Base-by-base conservation (phyloP, 106 monocot genomes). In the Dioscorea alata region DNA sequence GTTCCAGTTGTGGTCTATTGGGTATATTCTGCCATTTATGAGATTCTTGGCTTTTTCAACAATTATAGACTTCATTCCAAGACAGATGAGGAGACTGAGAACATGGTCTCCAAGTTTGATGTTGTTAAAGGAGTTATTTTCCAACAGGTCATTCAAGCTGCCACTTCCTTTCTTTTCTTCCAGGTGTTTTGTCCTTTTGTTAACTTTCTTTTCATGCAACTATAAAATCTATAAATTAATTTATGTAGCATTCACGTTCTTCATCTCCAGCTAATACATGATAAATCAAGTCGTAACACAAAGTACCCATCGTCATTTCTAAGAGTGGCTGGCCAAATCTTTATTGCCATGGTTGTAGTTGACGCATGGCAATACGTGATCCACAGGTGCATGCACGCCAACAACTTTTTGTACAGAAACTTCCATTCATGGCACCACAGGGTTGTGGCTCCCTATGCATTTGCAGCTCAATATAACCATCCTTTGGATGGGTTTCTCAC, bases 291-390 rank as follows among this genome's bases (percentile, higher is more conserved):
- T 60, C 59, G 80, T 5, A 65, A 71, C 15, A n/a, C 68, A 25
- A 79, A 59, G 15, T 49, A 72, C 28, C 31, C 61, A 52, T 85
- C 79, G 33, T 70, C 94, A 9, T 57, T 85, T 17, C n/a, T 25
- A 4, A 66, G 83, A 35, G 82, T 80, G 53, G 50, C 85, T 4
- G 6, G 81, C 22, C 94, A 94, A 70, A 73, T 94, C 65, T 61
- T 87, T 8, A 34, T 83, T 13, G 94, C 90, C 20, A 94, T 94
- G 94, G 16, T 90, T 0, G 73, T 85, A 2, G 81, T 94, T 90
- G 94, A 94, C 64, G 83, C 87, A 49, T 90, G 94, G 94, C 94
- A 94, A 60, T 94, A 94, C 34, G 81, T 94, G 22, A 67, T 90
- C 65, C 94, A 94, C 66, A 81, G 94, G 4, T 90, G 85, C 71